phyloP scores from a whole-genome alignment of 2,329 filamentous ascomycete genomes.

The Arthrobotrys iridis region DNA sequence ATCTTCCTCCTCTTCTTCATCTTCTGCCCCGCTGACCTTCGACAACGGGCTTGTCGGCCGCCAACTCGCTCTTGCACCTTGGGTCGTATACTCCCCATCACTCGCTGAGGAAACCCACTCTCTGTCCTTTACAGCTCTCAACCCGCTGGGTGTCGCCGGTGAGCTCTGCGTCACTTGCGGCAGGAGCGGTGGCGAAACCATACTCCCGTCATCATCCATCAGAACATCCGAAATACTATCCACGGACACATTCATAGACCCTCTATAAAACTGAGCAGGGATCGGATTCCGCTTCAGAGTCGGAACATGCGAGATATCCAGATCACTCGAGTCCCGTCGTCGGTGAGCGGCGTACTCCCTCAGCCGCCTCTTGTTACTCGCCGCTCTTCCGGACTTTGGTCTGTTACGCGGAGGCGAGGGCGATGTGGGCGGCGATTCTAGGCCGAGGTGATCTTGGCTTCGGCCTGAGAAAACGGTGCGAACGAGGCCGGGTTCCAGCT shows the following conservation, averaged over 20 bases:
- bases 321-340: conserved; percentile 46
- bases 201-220: conserved; percentile 14
- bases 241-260: not conserved
- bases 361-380: conserved; percentile 22
- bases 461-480: conserved; percentile 54
- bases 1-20: conserved; percentile 19
- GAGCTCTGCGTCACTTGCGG: conserved; percentile 53
- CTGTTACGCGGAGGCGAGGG: conserved; percentile 31
- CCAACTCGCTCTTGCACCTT: conserved; percentile 41
- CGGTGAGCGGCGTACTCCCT: conserved; percentile 37
- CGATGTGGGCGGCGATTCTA: conserved; percentile 54
- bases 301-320: conserved; percentile 16
- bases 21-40: conserved; percentile 27
- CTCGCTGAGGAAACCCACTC: conserved; percentile 48
- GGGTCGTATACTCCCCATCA: conserved; percentile 47
- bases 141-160: conserved; percentile 55
- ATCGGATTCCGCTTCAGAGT: conserved; percentile 17
- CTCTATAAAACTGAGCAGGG: conserved; percentile 37
- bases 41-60: conserved; percentile 44
- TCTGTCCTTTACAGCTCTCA: conserved; percentile 35
- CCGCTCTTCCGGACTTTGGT: conserved; percentile 10
- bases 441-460: conserved; percentile 36
- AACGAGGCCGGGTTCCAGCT: conserved; percentile 54
- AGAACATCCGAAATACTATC: conserved; percentile 26
- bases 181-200: conserved; percentile 19